Percentiles rank a stretch among this genome's conserved stretches.
phyloP scores from a whole-genome alignment of 208 protist species.

The Tetramitus jugosus region DNA sequence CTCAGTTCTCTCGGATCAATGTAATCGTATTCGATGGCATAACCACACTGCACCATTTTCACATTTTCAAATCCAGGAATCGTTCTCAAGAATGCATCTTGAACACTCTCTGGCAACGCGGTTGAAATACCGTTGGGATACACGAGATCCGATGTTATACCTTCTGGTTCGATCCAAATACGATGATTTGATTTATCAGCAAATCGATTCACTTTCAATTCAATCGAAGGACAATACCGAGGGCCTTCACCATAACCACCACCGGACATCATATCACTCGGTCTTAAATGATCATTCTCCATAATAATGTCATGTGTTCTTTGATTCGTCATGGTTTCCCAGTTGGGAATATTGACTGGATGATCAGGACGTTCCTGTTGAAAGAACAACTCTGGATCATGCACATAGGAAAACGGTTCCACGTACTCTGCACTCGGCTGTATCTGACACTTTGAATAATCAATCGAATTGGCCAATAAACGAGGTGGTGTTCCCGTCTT shows the following conservation, averaged over 20 bases:
- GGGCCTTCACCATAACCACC: constrained; percentile 36
- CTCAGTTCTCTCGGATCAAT: constrained; percentile 49
- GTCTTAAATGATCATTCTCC: constrained; percentile 34
- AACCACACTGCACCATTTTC: constrained; percentile 47
- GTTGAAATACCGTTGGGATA: constrained; percentile 64
- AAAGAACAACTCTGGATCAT: constrained; percentile 16
- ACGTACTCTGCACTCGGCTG: constrained; percentile 47
- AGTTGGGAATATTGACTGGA: constrained; percentile 15
- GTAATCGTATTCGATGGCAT: constrained; percentile 75
- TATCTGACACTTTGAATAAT: constrained; percentile 40
- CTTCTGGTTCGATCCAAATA: constrained; percentile 65
- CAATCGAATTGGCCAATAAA: constrained; percentile 49
- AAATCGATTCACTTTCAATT: constrained; percentile 53
- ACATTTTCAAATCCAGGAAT: constrained; percentile 55
- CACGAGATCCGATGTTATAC: constrained; percentile 46
- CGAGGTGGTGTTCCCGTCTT: constrained; percentile 68
- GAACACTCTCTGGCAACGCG: constrained; percentile 50
- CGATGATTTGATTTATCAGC: constrained; percentile 49
- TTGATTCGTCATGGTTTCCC: constrained; percentile 49
- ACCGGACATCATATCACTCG: constrained; percentile 27
- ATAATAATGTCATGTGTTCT: constrained; percentile 46
- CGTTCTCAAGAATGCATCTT: constrained; percentile 40
- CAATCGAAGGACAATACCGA: constrained; percentile 62
- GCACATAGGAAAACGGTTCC: constrained; percentile 57
- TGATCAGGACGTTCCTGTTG: not conserved